A percentile compares a stretch with the other conserved stretches of the same genome.
phyloP scores from a whole-genome alignment of 202 grass and related monocot genomes.

The Hordeum pubiflorum region DNA sequence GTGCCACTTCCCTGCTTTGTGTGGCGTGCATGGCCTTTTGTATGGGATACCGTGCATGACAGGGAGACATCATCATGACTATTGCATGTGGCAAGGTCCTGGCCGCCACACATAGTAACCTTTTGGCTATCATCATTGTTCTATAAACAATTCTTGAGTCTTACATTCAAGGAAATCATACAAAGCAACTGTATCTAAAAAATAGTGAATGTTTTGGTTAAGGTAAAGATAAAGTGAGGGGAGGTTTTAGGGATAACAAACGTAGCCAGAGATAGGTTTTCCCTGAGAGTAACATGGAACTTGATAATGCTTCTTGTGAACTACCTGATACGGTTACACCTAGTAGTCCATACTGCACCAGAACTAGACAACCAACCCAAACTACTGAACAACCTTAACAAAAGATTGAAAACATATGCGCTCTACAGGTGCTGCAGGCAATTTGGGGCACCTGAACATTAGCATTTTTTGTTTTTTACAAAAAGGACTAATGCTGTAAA shows the following conservation, averaged over 20 bases:
- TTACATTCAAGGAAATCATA: constrained; percentile 3
- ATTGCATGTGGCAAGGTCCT: neutral
- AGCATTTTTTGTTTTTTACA: neutral
- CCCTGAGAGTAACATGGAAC: neutral
- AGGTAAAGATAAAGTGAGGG: neutral
- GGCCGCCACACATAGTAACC: neutral
- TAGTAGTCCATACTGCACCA: neutral
- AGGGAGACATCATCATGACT: neutral
- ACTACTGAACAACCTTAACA: constrained; percentile 10
- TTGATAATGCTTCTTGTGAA: constrained; percentile 4
- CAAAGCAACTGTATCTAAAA: neutral
- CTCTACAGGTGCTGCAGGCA: neutral
- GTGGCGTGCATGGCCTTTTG: neutral
- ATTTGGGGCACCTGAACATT: constrained; percentile 2
- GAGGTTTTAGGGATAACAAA: neutral
- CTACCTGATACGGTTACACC: neutral
- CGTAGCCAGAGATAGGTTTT: neutral
- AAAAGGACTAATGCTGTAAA: neutral
- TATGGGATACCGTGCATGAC: neutral
- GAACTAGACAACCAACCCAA: neutral
- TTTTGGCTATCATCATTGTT: neutral
- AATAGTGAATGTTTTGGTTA: neutral
- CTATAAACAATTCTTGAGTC: neutral
- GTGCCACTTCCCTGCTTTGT: neutral
- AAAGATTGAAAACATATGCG: neutral